Evolutionary conservation across 768 basidiomycete species (phyloP).

Genomic region (Russula olivacea): DNA sequence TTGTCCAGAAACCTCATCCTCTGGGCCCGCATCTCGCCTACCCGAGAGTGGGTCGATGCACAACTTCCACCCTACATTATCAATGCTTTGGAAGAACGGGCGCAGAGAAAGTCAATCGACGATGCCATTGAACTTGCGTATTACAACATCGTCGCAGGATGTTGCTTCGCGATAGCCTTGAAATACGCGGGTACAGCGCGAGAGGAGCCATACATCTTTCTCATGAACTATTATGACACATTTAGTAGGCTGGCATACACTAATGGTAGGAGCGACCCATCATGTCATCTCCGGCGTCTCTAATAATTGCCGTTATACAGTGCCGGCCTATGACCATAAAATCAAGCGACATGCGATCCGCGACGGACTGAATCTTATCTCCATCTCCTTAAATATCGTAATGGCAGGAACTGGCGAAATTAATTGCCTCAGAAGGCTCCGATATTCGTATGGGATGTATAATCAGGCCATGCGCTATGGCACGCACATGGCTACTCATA

Average conservation of each 20-base stretch:
- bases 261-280: slow-evolving; percentile 45
- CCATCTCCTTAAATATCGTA: slow-evolving; percentile 81
- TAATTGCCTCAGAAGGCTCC: slow-evolving; percentile 76
- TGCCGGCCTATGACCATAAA: slow-evolving; percentile 75
- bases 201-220: slow-evolving; percentile 78
- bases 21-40: slow-evolving; percentile 75
- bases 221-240: slow-evolving; percentile 76
- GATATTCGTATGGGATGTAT: slow-evolving; percentile 87
- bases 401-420: slow-evolving; percentile 98
- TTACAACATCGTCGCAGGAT: slow-evolving; percentile 85
- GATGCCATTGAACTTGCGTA: slow-evolving; percentile 83
- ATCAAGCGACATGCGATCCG: slow-evolving; percentile 84
- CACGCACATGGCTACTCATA: slow-evolving; percentile 82
- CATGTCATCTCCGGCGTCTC: slow-evolving; percentile 4
- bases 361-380: slow-evolving; percentile 83
- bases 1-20: slow-evolving; percentile 75
- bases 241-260: slow-evolving; percentile 67
- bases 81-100: slow-evolving; percentile 49
- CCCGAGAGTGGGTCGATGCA: slow-evolving; percentile 60
- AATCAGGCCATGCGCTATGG: slow-evolving; percentile 73
- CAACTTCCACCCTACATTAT: slow-evolving; percentile 69
- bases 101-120: slow-evolving; percentile 46
- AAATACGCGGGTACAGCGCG: slow-evolving; percentile 94
- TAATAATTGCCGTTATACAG: slow-evolving; percentile 35
- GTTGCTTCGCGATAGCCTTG: slow-evolving; percentile 85